Conservation (phyloP, 164 flowering plant genomes). For the Nymphaea thermarum region DNA sequence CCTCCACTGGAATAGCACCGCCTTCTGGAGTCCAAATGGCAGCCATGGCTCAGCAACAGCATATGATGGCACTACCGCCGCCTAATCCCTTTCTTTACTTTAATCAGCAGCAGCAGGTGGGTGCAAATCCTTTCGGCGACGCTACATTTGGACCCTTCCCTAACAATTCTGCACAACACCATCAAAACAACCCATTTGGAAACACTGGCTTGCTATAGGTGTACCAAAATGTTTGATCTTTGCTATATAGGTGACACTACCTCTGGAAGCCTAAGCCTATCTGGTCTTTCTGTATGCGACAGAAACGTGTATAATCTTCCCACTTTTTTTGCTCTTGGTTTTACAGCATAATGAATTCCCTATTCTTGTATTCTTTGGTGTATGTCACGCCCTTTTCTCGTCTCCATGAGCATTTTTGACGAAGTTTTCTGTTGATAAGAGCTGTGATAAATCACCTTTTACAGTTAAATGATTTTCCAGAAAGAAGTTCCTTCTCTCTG, state of each 20-base stretch:
- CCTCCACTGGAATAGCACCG: conserved; percentile 43
- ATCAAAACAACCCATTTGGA: conserved; percentile 84
- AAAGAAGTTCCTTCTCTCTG: no score
- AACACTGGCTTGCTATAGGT: conserved; percentile 49
- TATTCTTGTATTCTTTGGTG: no score
- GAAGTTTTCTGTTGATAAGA: no score
- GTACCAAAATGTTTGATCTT: background rate
- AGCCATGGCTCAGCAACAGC: conserved; percentile 33
- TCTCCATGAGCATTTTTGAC: no score
- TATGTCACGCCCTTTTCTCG: no score
- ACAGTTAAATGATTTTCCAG: no score
- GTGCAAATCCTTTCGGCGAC: conserved; percentile 85
- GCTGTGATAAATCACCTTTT: no score
- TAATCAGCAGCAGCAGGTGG: conserved; percentile 27
- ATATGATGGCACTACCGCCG: conserved; percentile 1
- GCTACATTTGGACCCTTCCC: conserved; percentile 61
- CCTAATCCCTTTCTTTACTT: conserved; percentile 52
- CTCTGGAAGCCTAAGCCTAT: no score
- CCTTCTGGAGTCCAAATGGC: conserved; percentile 71
- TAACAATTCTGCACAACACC: conserved; percentile 27
- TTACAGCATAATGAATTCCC: no score
- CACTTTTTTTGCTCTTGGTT: no score
- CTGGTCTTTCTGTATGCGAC: no score
- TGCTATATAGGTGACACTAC: background rate
- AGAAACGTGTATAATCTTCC: no score